These are phyloP conservation scores for Aspergillus novoparasiticus DNA, from an alignment of 2,329 filamentous ascomycete species.

Conservation along the genomic window DNA sequence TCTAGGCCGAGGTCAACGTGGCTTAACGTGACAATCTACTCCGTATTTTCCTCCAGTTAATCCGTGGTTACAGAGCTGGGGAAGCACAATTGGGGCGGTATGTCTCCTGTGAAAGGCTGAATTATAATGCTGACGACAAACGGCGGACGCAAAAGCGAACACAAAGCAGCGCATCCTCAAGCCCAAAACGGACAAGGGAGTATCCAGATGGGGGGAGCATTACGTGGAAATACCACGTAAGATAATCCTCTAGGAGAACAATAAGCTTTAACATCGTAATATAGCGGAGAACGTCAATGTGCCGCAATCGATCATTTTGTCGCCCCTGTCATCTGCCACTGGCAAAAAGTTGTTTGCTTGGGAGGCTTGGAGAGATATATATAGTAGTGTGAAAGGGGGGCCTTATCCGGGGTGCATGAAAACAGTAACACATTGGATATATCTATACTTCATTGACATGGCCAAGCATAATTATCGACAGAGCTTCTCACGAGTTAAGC, in stretches of 20 bases:
- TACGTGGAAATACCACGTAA: neutral
- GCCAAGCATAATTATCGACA: neutral
- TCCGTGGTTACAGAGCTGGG: neutral
- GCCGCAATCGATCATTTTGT: neutral
- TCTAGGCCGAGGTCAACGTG: neutral
- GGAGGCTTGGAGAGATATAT: neutral
- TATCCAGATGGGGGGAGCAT: neutral
- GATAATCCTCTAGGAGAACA: neutral
- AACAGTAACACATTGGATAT: neutral
- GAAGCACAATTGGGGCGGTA: neutral
- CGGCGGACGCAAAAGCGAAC: neutral
- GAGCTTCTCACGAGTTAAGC: neutral
- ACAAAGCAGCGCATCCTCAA: neutral
- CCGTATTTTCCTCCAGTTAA: neutral
- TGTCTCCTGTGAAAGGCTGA: neutral
- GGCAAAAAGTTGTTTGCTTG: neutral
- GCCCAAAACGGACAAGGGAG: neutral
- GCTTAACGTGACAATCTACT: neutral
- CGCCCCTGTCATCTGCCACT: neutral
- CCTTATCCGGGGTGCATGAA: neutral
- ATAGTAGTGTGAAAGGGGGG: neutral
- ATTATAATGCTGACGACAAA: too few relatives aligned
- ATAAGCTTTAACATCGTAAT: neutral
- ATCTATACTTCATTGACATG: neutral
- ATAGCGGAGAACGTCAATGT: neutral